Evolutionary conservation across 108 stramenopile species (phyloP).

Genomic region (Stephanodiscus triporus): DNA sequence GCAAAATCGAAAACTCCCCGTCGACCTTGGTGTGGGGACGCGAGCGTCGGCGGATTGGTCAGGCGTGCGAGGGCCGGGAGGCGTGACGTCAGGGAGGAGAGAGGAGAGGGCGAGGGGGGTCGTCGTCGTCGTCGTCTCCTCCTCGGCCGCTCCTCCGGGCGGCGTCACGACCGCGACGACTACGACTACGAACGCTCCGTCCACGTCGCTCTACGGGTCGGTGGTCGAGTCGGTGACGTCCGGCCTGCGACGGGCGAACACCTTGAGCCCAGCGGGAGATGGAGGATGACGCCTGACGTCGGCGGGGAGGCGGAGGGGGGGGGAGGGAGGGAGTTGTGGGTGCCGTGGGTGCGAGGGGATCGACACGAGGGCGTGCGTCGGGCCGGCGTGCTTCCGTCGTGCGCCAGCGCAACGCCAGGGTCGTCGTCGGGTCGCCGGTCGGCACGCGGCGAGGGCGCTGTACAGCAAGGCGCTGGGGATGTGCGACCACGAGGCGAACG

Average conservation of each 20-base stretch:
- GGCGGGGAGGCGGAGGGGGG: background rate
- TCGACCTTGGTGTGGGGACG: too few species aligned
- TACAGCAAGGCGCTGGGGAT: constrained; percentile 18
- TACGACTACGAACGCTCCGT: background rate
- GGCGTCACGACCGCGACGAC: too few species aligned
- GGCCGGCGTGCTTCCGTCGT: constrained; percentile 29
- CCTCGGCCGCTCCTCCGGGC: too few species aligned
- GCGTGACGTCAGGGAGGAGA: too few species aligned
- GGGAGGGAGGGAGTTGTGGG: background rate
- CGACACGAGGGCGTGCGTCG: constrained; percentile 12
- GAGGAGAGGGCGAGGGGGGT: too few species aligned
- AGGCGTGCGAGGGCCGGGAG: too few species aligned
- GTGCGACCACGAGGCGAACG: constrained; percentile 25
- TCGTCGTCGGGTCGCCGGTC: background rate
- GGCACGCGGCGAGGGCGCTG: constrained; percentile 14
- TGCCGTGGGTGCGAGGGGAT: background rate
- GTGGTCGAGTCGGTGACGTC: background rate
- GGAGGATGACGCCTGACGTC: background rate
- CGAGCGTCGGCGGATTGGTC: too few species aligned
- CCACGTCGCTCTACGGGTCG: background rate
- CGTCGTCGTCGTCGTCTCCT: too few species aligned
- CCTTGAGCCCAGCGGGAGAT: background rate
- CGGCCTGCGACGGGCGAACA: background rate
- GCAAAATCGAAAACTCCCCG: too few species aligned
- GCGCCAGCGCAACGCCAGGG: constrained; percentile 21